phyloP scores from a whole-genome alignment of 225 moss, liverwort and hornwort genomes.

The Antitrichia curtipendula region DNA sequence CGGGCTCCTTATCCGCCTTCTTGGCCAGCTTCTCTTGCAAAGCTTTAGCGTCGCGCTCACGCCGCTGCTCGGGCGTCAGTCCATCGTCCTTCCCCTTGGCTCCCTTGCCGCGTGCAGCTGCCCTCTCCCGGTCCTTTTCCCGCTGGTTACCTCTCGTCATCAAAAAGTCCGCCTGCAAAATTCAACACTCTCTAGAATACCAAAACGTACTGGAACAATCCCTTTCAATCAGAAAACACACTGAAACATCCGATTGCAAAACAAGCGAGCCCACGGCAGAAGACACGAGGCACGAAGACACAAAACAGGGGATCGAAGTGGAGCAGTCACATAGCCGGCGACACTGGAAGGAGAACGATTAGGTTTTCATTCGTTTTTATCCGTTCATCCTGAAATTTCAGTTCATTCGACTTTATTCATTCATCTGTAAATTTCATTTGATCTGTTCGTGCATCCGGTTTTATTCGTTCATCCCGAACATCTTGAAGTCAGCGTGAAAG shows the following conservation, averaged over 20 bases:
- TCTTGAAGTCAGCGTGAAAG: background rate
- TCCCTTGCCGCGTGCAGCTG: slow-evolving; percentile 19
- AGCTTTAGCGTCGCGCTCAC: slow-evolving; percentile 61
- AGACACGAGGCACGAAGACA: background rate
- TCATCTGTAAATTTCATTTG: background rate
- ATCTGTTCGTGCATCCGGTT: too few relatives aligned
- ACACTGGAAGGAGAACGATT: background rate
- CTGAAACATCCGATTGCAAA: background rate
- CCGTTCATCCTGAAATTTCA: background rate
- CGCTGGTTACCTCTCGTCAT: slow-evolving; percentile 62
- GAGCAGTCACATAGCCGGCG: background rate
- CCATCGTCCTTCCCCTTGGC: slow-evolving; percentile 42
- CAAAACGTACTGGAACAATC: background rate
- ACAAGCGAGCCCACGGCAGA: background rate
- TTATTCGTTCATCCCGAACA: background rate
- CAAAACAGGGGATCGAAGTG: too few relatives aligned
- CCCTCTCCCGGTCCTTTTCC: slow-evolving; percentile 52
- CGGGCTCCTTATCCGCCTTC: slow-evolving; percentile 24
- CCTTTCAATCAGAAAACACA: background rate
- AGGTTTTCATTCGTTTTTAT: background rate
- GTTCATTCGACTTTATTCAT: background rate
- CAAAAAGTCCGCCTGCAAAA: background rate
- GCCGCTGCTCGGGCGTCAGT: slow-evolving; percentile 49
- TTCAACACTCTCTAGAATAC: background rate
- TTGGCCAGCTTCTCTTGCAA: slow-evolving; percentile 60